Conservation (phyloP, 2,329 filamentous ascomycete species). For the Scytalidium lignicola region DNA sequence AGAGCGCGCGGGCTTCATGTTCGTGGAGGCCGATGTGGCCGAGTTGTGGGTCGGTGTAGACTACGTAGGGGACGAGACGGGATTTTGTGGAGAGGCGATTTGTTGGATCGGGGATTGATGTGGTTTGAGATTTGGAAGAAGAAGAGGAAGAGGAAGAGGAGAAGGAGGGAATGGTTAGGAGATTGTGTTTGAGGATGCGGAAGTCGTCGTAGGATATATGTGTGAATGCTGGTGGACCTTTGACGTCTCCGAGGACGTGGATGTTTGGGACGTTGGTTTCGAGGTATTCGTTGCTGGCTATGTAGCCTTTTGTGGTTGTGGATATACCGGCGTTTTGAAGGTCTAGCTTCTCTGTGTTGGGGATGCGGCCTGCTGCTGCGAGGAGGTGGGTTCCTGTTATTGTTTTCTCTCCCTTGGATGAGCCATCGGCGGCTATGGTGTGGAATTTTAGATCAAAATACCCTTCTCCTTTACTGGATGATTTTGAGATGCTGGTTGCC, state of each 20-base stretch:
- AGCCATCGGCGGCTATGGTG: constrained; percentile 11
- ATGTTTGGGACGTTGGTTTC: constrained; percentile 37
- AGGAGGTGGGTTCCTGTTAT: constrained; percentile 42
- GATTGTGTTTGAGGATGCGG: constrained; percentile 43
- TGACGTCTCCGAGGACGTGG: constrained; percentile 47
- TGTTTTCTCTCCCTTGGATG: constrained; percentile 13
- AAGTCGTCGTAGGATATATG: constrained; percentile 54
- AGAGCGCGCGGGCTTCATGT: constrained; percentile 27
- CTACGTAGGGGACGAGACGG: constrained; percentile 39
- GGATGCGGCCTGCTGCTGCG: constrained; percentile 42
- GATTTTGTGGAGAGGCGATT: constrained; percentile 25
- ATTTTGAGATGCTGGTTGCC: constrained; percentile 15
- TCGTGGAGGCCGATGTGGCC: constrained; percentile 45
- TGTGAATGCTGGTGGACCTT: constrained; percentile 48
- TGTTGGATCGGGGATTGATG: constrained; percentile 19
- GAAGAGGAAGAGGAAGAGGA: background rate
- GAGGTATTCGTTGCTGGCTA: constrained; percentile 39
- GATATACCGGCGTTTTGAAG: constrained; percentile 36
- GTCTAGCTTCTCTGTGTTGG: constrained; percentile 43
- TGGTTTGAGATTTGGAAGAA: constrained; percentile 3
- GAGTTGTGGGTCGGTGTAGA: constrained; percentile 50
- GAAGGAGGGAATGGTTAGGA: constrained; percentile 28
- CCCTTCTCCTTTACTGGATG: constrained; percentile 5
- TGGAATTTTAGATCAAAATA: constrained; percentile 12
- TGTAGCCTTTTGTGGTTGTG: constrained; percentile 36